Evolutionary conservation across 306 rosid species (phyloP).

Genomic region (Prunus padus): DNA sequence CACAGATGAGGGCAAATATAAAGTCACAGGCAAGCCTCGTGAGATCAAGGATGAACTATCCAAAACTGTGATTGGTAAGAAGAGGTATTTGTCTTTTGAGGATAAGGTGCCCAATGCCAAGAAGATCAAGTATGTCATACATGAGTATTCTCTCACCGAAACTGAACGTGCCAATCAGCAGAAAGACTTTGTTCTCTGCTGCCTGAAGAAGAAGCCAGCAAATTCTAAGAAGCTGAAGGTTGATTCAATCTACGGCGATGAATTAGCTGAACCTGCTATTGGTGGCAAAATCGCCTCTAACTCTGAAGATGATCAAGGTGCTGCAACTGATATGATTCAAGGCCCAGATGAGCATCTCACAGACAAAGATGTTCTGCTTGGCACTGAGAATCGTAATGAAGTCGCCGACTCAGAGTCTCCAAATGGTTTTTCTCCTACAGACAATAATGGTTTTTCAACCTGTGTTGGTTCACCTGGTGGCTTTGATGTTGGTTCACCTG

Average conservation of each 20-base stretch:
- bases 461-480: too few species aligned
- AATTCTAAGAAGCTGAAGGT: not conserved
- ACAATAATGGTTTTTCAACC: too few species aligned
- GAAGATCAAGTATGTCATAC: conserved; percentile 59
- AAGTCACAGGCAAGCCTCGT: conserved; percentile 49
- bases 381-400: not conserved
- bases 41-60: conserved; percentile 15
- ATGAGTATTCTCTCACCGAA: conserved; percentile 44
- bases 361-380: not conserved
- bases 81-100: conserved; percentile 58
- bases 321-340: not conserved
- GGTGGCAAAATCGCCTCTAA: conserved; percentile 18
- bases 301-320: not conserved
- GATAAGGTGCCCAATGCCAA: conserved; percentile 23
- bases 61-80: conserved; percentile 41
- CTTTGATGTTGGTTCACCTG: not conserved
- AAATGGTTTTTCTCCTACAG: too few species aligned
- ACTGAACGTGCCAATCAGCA: not conserved
- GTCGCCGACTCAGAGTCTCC: too few species aligned
- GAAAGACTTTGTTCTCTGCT: too few species aligned
- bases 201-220: too few species aligned
- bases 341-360: not conserved
- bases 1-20: conserved; percentile 58
- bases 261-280: conserved; percentile 7
- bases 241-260: not conserved